phyloP scores from a whole-genome alignment of 1,284 basidiomycete species.

The Naganishia sp. region DNA sequence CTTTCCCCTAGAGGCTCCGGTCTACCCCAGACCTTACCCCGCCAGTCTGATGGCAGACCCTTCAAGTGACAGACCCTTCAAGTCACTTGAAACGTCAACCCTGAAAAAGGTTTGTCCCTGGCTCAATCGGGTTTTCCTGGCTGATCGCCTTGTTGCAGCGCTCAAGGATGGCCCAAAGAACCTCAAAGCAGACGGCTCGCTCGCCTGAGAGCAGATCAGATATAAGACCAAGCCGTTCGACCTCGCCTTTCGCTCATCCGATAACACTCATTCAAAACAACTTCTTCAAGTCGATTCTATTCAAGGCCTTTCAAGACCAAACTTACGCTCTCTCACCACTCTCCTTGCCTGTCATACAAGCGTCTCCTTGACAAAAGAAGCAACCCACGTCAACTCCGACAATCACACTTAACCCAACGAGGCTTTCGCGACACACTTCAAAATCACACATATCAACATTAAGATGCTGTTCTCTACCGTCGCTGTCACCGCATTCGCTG shows the following conservation, averaged over 20 bases:
- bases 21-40: too few relatives aligned
- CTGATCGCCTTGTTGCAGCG: background rate
- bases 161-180: background rate
- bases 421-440: background rate
- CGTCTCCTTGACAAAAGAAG: constrained; percentile 14
- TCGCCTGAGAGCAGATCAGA: constrained; percentile 13
- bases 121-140: background rate
- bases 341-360: constrained; percentile 3
- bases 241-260: background rate
- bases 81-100: constrained; percentile 24
- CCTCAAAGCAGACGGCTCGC: background rate
- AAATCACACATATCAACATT: constrained; percentile 8
- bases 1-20: too few relatives aligned
- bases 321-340: constrained; percentile 17
- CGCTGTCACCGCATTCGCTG: constrained; percentile 21
- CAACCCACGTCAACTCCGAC: constrained; percentile 15
- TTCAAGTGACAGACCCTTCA: background rate
- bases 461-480: constrained; percentile 30
- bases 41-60: too few relatives aligned
- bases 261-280: background rate
- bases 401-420: background rate
- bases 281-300: background rate
- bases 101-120: constrained; percentile 7
- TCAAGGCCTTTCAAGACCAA: constrained; percentile 3
- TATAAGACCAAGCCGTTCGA: constrained; percentile 5